These are phyloP conservation scores for Sicyos baderoa DNA, from an alignment of 306 rosid species.

Conservation along the genomic window DNA sequence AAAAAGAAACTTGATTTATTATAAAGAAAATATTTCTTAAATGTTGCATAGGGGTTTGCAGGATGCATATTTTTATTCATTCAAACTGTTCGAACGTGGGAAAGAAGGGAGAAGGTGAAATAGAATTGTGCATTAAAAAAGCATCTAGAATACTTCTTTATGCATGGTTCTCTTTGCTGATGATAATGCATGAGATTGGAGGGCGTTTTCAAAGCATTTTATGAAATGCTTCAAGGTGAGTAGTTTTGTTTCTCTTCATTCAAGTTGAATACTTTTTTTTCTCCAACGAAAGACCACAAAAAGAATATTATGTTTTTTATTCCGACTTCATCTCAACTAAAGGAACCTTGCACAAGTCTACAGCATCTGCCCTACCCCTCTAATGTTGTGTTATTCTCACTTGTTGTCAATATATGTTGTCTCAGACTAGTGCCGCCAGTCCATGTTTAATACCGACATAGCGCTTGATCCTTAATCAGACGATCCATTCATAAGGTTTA, in stretches of 20 bases:
- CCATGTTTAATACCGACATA: background rate
- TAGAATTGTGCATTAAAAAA: background rate
- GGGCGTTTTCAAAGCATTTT: conserved; percentile 1
- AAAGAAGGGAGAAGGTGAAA: background rate
- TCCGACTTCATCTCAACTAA: background rate
- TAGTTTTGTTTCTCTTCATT: background rate
- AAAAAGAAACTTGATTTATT: no score
- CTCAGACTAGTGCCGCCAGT: background rate
- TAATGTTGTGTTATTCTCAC: background rate
- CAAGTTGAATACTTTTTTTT: background rate
- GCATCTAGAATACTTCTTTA: background rate
- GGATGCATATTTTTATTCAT: background rate
- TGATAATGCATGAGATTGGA: no score
- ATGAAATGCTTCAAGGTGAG: conserved; percentile 4
- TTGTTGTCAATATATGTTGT: background rate
- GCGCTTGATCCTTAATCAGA: background rate
- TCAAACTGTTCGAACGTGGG: background rate
- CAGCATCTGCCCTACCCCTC: background rate
- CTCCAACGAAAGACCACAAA: background rate
- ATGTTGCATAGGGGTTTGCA: background rate
- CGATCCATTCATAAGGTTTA: background rate
- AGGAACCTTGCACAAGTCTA: background rate
- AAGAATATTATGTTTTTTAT: background rate
- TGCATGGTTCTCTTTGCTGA: background rate
- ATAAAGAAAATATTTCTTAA: background rate